phyloP scores from a whole-genome alignment of 2,329 filamentous ascomycete genomes.

The Paecilomyces sp. region DNA sequence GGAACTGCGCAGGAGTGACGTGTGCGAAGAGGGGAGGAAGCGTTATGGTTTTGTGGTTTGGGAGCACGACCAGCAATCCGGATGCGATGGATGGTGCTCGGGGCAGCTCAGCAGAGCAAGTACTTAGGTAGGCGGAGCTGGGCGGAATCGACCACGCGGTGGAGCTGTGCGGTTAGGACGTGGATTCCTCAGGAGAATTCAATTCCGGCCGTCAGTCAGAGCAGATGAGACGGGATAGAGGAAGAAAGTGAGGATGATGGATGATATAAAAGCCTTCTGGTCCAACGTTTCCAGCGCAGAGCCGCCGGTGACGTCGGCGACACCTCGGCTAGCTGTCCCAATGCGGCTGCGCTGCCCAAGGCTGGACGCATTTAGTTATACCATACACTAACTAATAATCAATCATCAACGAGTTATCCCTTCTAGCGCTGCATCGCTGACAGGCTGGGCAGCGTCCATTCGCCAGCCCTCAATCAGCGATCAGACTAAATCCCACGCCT shows the following conservation, averaged over 20 bases:
- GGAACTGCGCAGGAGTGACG: slow-evolving; percentile 1
- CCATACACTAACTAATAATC: no score
- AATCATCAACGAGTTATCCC: no score
- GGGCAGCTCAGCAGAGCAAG: not conserved
- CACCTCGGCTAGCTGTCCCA: slow-evolving; percentile 8
- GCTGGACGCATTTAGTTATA: not conserved
- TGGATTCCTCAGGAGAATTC: no score
- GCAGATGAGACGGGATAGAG: no score
- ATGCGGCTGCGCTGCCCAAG: slow-evolving; percentile 6
- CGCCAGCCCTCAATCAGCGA: no score
- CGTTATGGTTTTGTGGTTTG: not conserved
- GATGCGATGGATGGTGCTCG: not conserved
- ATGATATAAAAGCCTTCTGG: not conserved
- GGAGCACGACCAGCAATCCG: not conserved
- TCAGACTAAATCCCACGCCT: no score
- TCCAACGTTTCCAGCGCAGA: not conserved
- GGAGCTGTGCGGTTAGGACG: not conserved
- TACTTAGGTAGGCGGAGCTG: not conserved
- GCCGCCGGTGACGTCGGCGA: slow-evolving; percentile 16
- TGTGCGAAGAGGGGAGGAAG: not conserved
- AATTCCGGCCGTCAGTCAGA: no score
- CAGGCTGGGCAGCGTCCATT: no score
- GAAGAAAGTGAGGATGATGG: not conserved
- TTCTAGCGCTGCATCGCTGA: no score
- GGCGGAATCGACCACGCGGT: not conserved